Evolutionary conservation across 2,329 filamentous ascomycete species (phyloP).

Genomic region (Talaromyces sp.): DNA sequence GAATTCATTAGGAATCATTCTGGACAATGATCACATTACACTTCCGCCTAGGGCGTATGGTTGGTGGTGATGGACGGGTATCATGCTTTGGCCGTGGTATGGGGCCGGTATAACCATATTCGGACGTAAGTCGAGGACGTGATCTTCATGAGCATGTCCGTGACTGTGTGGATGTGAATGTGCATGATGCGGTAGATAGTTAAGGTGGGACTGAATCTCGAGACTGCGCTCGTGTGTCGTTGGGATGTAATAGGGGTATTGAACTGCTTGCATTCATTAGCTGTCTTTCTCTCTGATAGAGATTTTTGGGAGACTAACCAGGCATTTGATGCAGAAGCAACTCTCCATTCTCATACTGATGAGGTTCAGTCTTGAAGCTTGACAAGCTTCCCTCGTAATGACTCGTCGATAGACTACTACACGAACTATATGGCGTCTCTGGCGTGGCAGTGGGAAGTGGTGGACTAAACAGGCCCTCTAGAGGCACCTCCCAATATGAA

Average conservation of each 20-base stretch:
- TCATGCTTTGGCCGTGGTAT: neutral
- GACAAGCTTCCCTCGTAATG: conserved; percentile 8
- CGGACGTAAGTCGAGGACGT: neutral
- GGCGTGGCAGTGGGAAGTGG: neutral
- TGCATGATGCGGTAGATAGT: neutral
- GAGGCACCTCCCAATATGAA: conserved; percentile 10
- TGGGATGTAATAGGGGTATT: conserved; percentile 9
- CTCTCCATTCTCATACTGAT: neutral
- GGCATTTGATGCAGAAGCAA: conserved; percentile 1
- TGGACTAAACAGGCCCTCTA: conserved; percentile 14
- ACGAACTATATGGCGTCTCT: conserved; percentile 16
- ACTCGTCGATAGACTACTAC: conserved; percentile 14
- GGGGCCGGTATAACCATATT: neutral
- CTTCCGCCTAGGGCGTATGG: neutral
- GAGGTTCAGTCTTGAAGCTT: neutral
- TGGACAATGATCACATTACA: neutral
- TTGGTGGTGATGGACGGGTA: conserved; percentile 11
- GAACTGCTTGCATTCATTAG: neutral
- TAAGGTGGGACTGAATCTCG: neutral
- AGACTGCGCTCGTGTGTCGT: neutral
- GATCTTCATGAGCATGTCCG: neutral
- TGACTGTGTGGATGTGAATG: neutral
- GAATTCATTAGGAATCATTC: neutral
- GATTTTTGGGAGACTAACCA: neutral
- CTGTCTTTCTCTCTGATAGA: neutral